Conservation (phyloP, 2,329 filamentous ascomycete species). For the Penicillium sp. region DNA sequence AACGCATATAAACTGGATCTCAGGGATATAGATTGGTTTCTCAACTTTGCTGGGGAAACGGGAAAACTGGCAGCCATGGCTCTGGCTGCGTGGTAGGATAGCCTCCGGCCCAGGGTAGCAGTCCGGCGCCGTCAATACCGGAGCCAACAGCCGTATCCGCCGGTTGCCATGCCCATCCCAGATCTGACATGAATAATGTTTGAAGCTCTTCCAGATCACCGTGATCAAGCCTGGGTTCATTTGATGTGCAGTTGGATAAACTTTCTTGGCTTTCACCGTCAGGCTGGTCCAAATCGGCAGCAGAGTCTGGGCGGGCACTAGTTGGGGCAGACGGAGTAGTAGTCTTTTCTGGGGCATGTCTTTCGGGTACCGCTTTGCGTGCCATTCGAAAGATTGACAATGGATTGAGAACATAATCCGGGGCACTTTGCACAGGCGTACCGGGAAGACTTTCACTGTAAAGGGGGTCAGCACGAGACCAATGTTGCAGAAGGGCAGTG, state of each 20-base stretch:
- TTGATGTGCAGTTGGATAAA: background rate
- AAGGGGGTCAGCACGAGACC: background rate
- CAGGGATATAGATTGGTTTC: too few species aligned
- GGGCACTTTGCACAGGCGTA: constrained; percentile 24
- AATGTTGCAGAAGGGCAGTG: background rate
- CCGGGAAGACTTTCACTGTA: constrained; percentile 16
- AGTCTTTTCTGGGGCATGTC: constrained; percentile 28
- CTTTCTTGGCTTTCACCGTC: background rate
- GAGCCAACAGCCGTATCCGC: constrained; percentile 28
- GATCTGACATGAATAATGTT: constrained; percentile 28
- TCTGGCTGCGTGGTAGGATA: constrained; percentile 20
- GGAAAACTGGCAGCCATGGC: constrained; percentile 26
- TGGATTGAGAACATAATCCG: constrained; percentile 32
- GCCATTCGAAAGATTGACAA: constrained; percentile 32
- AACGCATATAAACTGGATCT: too few species aligned
- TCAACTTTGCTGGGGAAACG: constrained; percentile 23
- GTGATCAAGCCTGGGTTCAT: constrained; percentile 8
- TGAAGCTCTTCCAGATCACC: constrained; percentile 25
- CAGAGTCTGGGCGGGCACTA: constrained; percentile 14
- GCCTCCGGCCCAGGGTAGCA: constrained; percentile 28
- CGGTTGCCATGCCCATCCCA: constrained; percentile 30
- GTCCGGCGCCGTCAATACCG: constrained; percentile 23
- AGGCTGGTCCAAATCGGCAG: constrained; percentile 3
- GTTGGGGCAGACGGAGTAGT: constrained; percentile 18
- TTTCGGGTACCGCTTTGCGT: constrained; percentile 29